Base-by-base conservation (phyloP, 805 yeast species). In the Saccharomycopsis sp. region DNA sequence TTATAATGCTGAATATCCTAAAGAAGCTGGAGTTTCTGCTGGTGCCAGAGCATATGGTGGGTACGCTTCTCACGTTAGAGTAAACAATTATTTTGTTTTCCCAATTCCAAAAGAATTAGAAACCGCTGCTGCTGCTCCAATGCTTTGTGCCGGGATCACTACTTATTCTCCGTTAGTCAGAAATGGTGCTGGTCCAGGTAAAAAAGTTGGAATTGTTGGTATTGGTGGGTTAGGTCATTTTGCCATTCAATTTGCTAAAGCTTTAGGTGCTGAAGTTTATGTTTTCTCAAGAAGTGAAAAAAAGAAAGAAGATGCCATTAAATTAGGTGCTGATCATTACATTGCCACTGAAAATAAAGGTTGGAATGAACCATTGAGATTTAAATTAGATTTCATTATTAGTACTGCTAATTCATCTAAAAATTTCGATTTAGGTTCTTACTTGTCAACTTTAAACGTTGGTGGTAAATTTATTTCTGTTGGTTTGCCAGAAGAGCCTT, bases 211-310 rank as follows among this genome's bases (percentile, higher is more conserved):
- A 35, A 62, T 79, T 45, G 70, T 74, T 46, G 85, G 84, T 44
- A 68, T 79, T 47, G 85, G 85, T 41, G 85, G 85, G 27, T 68
- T 79, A 45, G 85, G 85, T 39, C 81, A 77, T 64, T 67, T 77
- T 67, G 80, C 72, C n/a, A 59, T 79, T 44, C 68, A 70, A 58
- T 74, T 74, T 51, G 79, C 84, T 35, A 66, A 66, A 50, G 83
- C 83, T 4, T 56, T 79, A 53, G 85, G 84, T 26, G 79, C 81
- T 21, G 79, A 76, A 47, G 81, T 77, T 17, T 66, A 65, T 43
- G 77, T 78, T n/a, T 62, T 79, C 52, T 73, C 81, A 4, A 71
- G 83, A 54, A 58, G 71, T 39, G 59, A 61, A 32, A 53, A 61
- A 21, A 79, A 79, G 64, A 72, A 66, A 53, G 72, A 60, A 14